phyloP scores from a whole-genome alignment of 805 yeast species.

The Huiozyma sinensis region DNA sequence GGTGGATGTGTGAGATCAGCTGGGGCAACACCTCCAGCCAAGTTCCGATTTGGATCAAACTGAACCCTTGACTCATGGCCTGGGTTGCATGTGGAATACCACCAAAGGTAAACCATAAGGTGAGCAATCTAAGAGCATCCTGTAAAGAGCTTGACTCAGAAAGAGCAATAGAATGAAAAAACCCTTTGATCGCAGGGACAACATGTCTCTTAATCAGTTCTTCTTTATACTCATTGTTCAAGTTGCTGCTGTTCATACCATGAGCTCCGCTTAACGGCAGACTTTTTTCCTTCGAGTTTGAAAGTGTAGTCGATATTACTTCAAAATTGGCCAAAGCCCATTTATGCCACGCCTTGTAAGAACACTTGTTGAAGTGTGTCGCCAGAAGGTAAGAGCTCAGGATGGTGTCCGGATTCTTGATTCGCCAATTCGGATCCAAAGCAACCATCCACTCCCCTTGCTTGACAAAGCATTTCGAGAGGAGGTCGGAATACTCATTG shows the following conservation, averaged over 20 bases:
- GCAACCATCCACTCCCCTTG: slow-evolving; percentile 98
- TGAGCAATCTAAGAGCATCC: slow-evolving; percentile 79
- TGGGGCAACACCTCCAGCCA: slow-evolving; percentile 97
- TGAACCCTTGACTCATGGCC: slow-evolving; percentile 84
- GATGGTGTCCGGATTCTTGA: slow-evolving; percentile 68
- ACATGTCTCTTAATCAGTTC: slow-evolving; percentile 76
- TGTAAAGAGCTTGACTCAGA: slow-evolving; percentile 83
- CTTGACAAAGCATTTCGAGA: slow-evolving; percentile 90
- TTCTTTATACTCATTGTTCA: slow-evolving; percentile 28
- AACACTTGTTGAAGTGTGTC: slow-evolving; percentile 81
- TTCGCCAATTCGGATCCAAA: slow-evolving; percentile 68
- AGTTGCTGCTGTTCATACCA: slow-evolving; percentile 16
- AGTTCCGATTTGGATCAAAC: slow-evolving; percentile 77
- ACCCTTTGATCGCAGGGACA: slow-evolving; percentile 91
- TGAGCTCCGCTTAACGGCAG: slow-evolving; percentile 7
- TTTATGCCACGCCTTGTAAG: slow-evolving; percentile 99
- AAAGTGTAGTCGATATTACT: slow-evolving; percentile 59
- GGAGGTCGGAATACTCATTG: slow-evolving; percentile 68
- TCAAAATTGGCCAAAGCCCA: slow-evolving; percentile 99
- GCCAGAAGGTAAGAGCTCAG: slow-evolving; percentile 88
- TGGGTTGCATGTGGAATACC: slow-evolving; percentile 84
- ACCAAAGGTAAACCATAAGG: slow-evolving; percentile 94
- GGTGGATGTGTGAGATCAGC: slow-evolving; percentile 90
- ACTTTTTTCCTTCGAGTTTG: slow-evolving; percentile 14
- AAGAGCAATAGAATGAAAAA: slow-evolving; percentile 85